Base-by-base conservation (phyloP, 495 filamentous ascomycete genomes). In the Penicillium waksmanii region DNA sequence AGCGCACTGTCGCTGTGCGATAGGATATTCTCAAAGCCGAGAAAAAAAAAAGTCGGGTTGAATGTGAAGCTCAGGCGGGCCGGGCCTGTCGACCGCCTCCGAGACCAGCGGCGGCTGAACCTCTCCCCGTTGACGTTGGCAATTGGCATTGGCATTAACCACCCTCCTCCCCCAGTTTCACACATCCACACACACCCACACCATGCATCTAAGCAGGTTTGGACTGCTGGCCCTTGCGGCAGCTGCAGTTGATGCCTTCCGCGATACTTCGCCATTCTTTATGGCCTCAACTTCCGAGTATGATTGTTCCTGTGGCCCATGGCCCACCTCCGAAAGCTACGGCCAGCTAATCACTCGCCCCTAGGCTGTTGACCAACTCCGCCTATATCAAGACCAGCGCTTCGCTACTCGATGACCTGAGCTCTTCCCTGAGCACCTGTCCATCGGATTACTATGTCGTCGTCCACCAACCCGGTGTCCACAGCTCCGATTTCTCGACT, bases 261-360 rank as follows among this genome's bases (percentile, higher is more conserved):
- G 82, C 49, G 88, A 96, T 66, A 89, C 92, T 0, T 93, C 91
- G 44, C 93, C 93, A 15, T 95, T 96, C 69, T 82, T 96, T 73
- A 75, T 96, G 25, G 86, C 92, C 67, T 96, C 93, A 23, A 89
- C 84, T 36, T 85, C 89, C 51, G 78, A 86, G 92, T 96, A 84
- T 42, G 88, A 76, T 59, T 56, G 63, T 48, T 53, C 42, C 42
- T 38, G 9, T 13, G 13, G 35, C 36, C 15, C 36, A n/a, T 3
- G 36, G 43, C 57, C 54, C 51, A 57, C 64, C 55, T 15, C 44
- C 44, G 53, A 51, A 35, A 55, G 49, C 61, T 61, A 55, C 58
- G 48, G 53, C 55, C 56, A 57, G 64, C 73, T 76, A 73, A 78
- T 65, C 50, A 60, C 51, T 64, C 61, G 15, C 36, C 11, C 62